phyloP scores from a whole-genome alignment of 768 basidiomycete species.

The Psilocybe tampanensis region DNA sequence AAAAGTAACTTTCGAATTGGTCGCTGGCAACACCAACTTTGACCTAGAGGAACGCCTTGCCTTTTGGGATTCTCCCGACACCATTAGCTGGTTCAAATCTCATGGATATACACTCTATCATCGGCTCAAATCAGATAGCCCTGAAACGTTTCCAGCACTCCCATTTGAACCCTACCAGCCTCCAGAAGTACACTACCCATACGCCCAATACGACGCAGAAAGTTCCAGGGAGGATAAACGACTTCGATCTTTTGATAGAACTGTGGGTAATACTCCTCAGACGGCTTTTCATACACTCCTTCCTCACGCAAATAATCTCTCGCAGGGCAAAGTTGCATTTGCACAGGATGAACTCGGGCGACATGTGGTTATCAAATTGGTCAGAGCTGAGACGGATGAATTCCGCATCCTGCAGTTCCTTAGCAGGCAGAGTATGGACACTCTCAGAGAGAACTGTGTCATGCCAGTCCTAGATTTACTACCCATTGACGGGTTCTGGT shows the following conservation, averaged over 20 bases:
- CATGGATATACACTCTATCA: slow-evolving; percentile 3
- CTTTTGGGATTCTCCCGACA: slow-evolving; percentile 8
- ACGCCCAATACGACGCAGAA: too few species aligned
- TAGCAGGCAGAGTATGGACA: slow-evolving; percentile 1
- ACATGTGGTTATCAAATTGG: slow-evolving; percentile 29
- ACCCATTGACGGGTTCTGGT: slow-evolving; percentile 21
- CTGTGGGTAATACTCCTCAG: too few species aligned
- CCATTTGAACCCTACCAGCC: too few species aligned
- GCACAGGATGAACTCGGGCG: slow-evolving; percentile 22
- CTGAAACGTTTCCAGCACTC: too few species aligned
- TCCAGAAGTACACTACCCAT: too few species aligned
- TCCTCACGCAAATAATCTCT: too few species aligned
- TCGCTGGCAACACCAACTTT: neutral
- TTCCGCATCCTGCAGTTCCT: slow-evolving; percentile 20
- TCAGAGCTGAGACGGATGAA: slow-evolving; percentile 22
- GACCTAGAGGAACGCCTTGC: neutral
- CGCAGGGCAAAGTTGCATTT: slow-evolving; percentile 8
- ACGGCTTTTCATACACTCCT: too few species aligned
- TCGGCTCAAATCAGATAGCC: too few species aligned
- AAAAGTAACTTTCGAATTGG: too few species aligned
- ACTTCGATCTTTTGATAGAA: too few species aligned
- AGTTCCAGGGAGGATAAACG: too few species aligned
- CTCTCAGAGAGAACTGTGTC: slow-evolving; percentile 7
- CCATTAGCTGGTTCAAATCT: neutral
- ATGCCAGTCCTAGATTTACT: slow-evolving; percentile 29